Conservation (phyloP, 495 filamentous ascomycete species). For the Aspergillus heteromorphus region DNA sequence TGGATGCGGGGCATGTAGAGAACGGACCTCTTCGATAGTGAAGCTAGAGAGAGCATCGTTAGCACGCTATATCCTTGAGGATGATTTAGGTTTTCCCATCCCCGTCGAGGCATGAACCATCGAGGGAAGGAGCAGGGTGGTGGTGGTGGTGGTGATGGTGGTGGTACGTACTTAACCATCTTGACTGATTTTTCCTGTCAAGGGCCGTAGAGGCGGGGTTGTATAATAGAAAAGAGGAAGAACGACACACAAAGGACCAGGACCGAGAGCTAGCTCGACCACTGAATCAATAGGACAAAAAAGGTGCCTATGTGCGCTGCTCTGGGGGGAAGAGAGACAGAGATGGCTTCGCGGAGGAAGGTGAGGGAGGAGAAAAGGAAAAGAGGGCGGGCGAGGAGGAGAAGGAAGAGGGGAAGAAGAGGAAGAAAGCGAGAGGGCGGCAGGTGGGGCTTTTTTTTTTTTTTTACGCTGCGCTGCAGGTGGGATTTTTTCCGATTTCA, state of each 20-base stretch:
- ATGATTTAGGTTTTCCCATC: neutral
- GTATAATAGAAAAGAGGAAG: slow-evolving; percentile 23
- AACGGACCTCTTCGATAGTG: slow-evolving; percentile 86
- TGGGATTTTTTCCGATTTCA: slow-evolving; percentile 26
- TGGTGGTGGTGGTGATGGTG: slow-evolving; percentile 7
- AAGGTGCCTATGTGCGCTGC: slow-evolving; percentile 42
- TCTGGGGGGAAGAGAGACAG: slow-evolving; percentile 32
- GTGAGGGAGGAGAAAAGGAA: slow-evolving; percentile 22
- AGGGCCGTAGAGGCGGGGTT: slow-evolving; percentile 40
- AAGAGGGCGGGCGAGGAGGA: slow-evolving; percentile 16
- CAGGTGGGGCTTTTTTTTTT: slow-evolving; percentile 31
- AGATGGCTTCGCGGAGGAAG: slow-evolving; percentile 22
- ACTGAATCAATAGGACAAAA: slow-evolving; percentile 31
- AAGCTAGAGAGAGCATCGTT: slow-evolving; percentile 61
- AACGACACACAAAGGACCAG: slow-evolving; percentile 42
- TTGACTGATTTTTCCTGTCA: slow-evolving; percentile 71
- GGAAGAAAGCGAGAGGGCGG: slow-evolving; percentile 27
- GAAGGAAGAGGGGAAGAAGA: slow-evolving; percentile 27
- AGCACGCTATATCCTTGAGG: slow-evolving; percentile 13
- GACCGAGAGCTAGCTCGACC: slow-evolving; percentile 47
- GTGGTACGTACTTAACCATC: slow-evolving; percentile 98
- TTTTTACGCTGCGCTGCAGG: no score
- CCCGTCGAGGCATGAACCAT: neutral
- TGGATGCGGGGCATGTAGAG: neutral
- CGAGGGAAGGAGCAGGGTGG: neutral